A percentile compares a stretch with the other conserved stretches of the same genome.
Conservation (phyloP, 2,329 filamentous ascomycete genomes). For the Neodidymelliopsis sp. region DNA sequence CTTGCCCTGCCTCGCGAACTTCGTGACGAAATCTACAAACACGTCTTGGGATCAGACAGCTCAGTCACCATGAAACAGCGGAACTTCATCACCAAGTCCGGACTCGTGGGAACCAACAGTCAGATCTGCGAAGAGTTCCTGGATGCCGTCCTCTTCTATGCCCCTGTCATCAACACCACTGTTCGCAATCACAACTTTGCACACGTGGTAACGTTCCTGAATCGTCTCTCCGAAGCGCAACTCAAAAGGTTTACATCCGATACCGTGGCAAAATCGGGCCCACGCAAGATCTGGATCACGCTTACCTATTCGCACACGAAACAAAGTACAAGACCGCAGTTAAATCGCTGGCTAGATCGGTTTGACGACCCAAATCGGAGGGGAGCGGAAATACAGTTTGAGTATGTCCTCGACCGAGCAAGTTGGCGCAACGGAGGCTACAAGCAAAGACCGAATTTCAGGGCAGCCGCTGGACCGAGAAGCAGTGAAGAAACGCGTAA, state of each 20-base stretch:
- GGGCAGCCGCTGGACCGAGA: neutral
- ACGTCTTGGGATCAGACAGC: constrained; percentile 11
- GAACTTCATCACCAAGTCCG: constrained; percentile 19
- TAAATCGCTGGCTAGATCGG: constrained; percentile 21
- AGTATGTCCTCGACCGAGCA: constrained; percentile 4
- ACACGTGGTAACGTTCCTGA: constrained; percentile 26
- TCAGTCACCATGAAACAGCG: constrained; percentile 10
- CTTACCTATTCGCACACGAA: constrained; percentile 13
- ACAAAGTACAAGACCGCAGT: constrained; percentile 11
- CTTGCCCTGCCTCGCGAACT: constrained; percentile 27
- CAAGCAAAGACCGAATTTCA: neutral
- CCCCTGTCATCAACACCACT: constrained; percentile 19
- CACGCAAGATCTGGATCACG: neutral
- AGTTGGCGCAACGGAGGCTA: constrained; percentile 4
- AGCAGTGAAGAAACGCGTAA: constrained; percentile 1
- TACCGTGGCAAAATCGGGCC: neutral
- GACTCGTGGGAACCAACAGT: constrained; percentile 19
- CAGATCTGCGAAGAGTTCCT: constrained; percentile 24
- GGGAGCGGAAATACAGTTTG: constrained; percentile 15
- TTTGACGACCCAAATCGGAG: constrained; percentile 16
- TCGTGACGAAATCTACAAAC: constrained; percentile 27
- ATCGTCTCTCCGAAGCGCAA: constrained; percentile 22
- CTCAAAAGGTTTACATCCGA: neutral
- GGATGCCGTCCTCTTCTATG: constrained; percentile 23
- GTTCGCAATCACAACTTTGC: constrained; percentile 29